These are phyloP conservation scores for Flammula alnicola DNA, from an alignment of 1,284 basidiomycete species.

Conservation along the genomic window DNA sequence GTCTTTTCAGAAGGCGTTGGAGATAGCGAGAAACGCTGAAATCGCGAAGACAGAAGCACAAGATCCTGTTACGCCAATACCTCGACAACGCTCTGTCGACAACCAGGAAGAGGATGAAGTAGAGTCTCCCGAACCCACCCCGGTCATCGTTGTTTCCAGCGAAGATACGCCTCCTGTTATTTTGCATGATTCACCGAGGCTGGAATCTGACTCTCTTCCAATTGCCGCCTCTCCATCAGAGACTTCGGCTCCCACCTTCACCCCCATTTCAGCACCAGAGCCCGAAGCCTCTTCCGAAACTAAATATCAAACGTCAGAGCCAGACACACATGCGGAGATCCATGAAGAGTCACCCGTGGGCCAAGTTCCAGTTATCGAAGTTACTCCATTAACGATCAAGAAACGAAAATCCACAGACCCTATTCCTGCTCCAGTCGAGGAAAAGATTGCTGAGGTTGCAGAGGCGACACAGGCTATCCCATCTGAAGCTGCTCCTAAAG, in stretches of 20 bases:
- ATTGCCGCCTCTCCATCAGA: conserved; percentile 12
- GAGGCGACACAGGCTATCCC: not conserved
- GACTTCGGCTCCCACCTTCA: conserved; percentile 3
- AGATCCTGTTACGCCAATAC: conserved; percentile 9
- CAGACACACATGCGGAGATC: not conserved
- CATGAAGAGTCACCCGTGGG: conserved; percentile 11
- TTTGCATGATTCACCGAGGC: conserved; percentile 7
- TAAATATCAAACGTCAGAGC: not conserved
- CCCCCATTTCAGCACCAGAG: not conserved
- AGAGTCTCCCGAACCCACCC: conserved; percentile 6
- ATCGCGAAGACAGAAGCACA: conserved; percentile 32
- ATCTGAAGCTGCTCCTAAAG: not conserved
- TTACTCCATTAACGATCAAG: conserved; percentile 27
- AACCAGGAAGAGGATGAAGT: conserved; percentile 8
- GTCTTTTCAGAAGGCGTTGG: conserved; percentile 40
- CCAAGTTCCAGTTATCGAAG: conserved; percentile 14
- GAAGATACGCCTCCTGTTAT: not conserved
- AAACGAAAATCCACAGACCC: conserved; percentile 20
- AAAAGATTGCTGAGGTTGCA: not conserved
- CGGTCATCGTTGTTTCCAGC: conserved; percentile 6
- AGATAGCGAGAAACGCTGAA: conserved; percentile 42
- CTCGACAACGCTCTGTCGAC: conserved; percentile 7
- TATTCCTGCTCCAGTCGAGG: not conserved
- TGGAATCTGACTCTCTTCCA: conserved; percentile 1
- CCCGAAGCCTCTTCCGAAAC: not conserved